Evolutionary conservation across 208 protist species (phyloP).

Genomic region (Leishmania tarentolae): DNA sequence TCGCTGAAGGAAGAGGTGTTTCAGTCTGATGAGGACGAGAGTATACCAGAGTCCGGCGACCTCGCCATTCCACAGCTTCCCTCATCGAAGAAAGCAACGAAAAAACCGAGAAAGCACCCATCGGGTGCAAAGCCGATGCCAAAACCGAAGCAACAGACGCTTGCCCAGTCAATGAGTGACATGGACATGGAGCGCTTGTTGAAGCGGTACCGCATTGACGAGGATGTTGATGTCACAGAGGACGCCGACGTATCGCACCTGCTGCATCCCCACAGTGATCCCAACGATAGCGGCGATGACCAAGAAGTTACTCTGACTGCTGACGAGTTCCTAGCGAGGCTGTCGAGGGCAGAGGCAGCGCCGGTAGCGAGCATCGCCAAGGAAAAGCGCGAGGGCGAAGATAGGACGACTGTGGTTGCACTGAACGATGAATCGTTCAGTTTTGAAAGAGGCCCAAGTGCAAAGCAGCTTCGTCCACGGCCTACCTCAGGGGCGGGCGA

Average conservation of each 20-base stretch:
- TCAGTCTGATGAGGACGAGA: slow-evolving; percentile 52
- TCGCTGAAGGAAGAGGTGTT: slow-evolving; percentile 55
- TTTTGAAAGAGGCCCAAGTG: slow-evolving; percentile 17
- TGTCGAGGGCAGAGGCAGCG: slow-evolving; percentile 26
- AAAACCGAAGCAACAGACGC: slow-evolving; percentile 71
- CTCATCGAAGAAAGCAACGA: slow-evolving; percentile 34
- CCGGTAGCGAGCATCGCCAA: neutral
- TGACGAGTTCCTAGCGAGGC: slow-evolving; percentile 32
- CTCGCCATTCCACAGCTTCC: slow-evolving; percentile 29
- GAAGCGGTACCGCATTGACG: slow-evolving; percentile 43
- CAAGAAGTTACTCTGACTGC: slow-evolving; percentile 33
- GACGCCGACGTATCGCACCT: slow-evolving; percentile 56
- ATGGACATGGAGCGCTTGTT: slow-evolving; percentile 71
- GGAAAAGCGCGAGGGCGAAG: slow-evolving; percentile 7
- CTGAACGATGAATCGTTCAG: slow-evolving; percentile 36
- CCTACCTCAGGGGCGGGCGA: neutral
- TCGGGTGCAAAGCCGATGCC: slow-evolving; percentile 16
- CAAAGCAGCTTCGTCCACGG: slow-evolving; percentile 9
- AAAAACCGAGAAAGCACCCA: slow-evolving; percentile 13
- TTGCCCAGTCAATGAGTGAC: slow-evolving; percentile 60
- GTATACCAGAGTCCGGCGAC: slow-evolving; percentile 30
- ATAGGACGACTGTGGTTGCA: slow-evolving; percentile 24
- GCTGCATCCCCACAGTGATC: slow-evolving; percentile 38
- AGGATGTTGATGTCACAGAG: slow-evolving; percentile 42
- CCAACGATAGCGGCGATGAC: slow-evolving; percentile 38